phyloP scores from a whole-genome alignment of 805 yeast genomes.

The Sungouiella thailandica region DNA sequence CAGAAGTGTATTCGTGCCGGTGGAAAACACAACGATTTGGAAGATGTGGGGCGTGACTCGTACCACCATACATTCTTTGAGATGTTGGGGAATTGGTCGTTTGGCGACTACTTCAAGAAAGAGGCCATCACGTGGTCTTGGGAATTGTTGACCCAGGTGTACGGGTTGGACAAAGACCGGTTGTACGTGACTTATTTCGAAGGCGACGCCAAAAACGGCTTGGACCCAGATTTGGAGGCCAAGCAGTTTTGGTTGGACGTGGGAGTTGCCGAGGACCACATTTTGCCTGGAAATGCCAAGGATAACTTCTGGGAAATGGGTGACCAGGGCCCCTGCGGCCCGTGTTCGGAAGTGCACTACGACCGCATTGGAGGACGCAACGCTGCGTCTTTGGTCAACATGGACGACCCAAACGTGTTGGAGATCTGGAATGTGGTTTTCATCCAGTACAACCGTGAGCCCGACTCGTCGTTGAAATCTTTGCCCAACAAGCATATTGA shows the following conservation, averaged over 20 bases:
- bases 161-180: slow-evolving; percentile 72
- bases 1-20: slow-evolving; percentile 99
- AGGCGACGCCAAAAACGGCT: slow-evolving; percentile 78
- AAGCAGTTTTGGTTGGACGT: slow-evolving; percentile 77
- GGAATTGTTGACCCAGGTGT: slow-evolving; percentile 84
- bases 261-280: slow-evolving; percentile 90
- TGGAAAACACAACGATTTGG: slow-evolving; percentile 97
- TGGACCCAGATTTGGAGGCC: slow-evolving; percentile 93
- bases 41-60: slow-evolving; percentile 96
- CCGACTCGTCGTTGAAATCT: slow-evolving; percentile 71
- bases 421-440: slow-evolving; percentile 98
- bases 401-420: slow-evolving; percentile 96
- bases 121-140: slow-evolving; percentile 88
- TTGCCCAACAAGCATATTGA: slow-evolving; percentile 95
- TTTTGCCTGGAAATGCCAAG: slow-evolving; percentile 81
- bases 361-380: slow-evolving; percentile 98
- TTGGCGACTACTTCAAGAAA: slow-evolving; percentile 96
- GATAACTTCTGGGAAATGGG: slow-evolving; percentile 99
- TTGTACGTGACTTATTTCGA: slow-evolving; percentile 95
- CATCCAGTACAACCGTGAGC: slow-evolving; percentile 93
- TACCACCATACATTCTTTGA: slow-evolving; percentile 98
- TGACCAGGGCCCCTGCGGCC: slow-evolving; percentile 99
- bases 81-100: slow-evolving; percentile 99
- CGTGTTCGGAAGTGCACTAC: slow-evolving; percentile 96
- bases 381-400: slow-evolving; percentile 83